These are phyloP conservation scores for Lactifluus hygrophoroides DNA, from an alignment of 768 basidiomycete species.

Conservation along the genomic window DNA sequence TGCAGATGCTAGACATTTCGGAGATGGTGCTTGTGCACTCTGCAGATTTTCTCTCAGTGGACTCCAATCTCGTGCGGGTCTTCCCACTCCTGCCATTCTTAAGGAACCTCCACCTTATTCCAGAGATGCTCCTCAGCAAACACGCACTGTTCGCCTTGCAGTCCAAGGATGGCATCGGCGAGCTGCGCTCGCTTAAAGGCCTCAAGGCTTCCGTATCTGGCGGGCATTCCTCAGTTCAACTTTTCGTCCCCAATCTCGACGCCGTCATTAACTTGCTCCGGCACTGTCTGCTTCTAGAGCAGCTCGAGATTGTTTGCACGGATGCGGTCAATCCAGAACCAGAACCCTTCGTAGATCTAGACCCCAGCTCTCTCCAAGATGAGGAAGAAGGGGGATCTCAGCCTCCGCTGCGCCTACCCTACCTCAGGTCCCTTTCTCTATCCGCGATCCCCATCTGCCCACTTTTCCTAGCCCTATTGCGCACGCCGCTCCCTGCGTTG, in stretches of 20 bases:
- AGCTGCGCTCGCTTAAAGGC: conserved; percentile 14
- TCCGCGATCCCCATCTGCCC: conserved; percentile 62
- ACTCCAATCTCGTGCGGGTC: conserved; percentile 52
- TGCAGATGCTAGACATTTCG: conserved; percentile 67
- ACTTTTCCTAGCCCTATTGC: conserved; percentile 49
- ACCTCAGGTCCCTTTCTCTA: conserved; percentile 50
- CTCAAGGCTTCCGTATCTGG: conserved; percentile 17
- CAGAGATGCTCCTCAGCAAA: conserved; percentile 14
- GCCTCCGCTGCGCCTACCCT: conserved; percentile 44
- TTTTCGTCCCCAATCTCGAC: not conserved
- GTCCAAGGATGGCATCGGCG: conserved; percentile 14
- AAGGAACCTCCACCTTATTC: conserved; percentile 9
- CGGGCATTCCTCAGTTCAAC: not conserved
- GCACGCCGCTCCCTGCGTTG: conserved; percentile 53
- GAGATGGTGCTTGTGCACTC: conserved; percentile 34
- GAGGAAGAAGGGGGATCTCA: conserved; percentile 24
- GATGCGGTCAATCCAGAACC: conserved; percentile 9
- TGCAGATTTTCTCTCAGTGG: conserved; percentile 42
- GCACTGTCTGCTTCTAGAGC: conserved; percentile 11
- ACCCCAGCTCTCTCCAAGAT: not conserved
- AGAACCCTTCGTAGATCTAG: not conserved
- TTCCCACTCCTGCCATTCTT: conserved; percentile 44
- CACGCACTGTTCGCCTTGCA: conserved; percentile 7
- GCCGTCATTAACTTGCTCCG: conserved; percentile 5
- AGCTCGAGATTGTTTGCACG: conserved; percentile 16